These are phyloP conservation scores for Coemansia erecta DNA, from an alignment of 192 early-diverging fungal species.

Conservation along the genomic window DNA sequence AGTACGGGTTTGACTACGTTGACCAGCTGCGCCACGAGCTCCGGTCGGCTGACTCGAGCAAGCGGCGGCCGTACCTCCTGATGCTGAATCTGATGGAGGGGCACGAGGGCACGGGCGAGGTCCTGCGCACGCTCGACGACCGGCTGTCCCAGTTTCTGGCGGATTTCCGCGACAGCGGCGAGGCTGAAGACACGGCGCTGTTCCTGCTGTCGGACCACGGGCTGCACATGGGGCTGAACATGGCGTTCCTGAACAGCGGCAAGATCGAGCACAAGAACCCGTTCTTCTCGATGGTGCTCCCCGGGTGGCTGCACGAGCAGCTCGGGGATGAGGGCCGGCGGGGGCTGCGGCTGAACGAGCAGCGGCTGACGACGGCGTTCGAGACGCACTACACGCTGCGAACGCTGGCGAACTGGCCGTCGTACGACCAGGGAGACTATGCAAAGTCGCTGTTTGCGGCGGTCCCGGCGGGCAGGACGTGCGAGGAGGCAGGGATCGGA, in stretches of 20 bases:
- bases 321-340: conserved; percentile 14
- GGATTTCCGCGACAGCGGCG: conserved; percentile 35
- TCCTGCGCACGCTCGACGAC: conserved; percentile 31
- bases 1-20: conserved; percentile 43
- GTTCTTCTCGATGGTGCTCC: conserved; percentile 40
- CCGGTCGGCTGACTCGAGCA: not conserved
- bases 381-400: conserved; percentile 39
- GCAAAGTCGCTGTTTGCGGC: conserved; percentile 1
- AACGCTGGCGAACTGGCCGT: conserved; percentile 23
- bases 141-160: conserved; percentile 31
- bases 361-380: conserved; percentile 28
- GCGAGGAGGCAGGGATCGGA: conserved; percentile 8
- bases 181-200: conserved; percentile 42
- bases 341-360: conserved; percentile 40
- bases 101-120: conserved; percentile 47
- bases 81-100: conserved; percentile 47
- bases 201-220: conserved; percentile 50
- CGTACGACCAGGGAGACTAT: not conserved
- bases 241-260: conserved; percentile 40
- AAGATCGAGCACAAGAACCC: conserved; percentile 49
- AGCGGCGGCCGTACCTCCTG: conserved; percentile 25
- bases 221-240: conserved; percentile 50
- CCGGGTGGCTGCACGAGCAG: conserved; percentile 17
- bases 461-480: not conserved
- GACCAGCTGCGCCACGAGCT: conserved; percentile 30